phyloP scores from a whole-genome alignment of 495 filamentous ascomycete species.

The Penicillium roqueforti region DNA sequence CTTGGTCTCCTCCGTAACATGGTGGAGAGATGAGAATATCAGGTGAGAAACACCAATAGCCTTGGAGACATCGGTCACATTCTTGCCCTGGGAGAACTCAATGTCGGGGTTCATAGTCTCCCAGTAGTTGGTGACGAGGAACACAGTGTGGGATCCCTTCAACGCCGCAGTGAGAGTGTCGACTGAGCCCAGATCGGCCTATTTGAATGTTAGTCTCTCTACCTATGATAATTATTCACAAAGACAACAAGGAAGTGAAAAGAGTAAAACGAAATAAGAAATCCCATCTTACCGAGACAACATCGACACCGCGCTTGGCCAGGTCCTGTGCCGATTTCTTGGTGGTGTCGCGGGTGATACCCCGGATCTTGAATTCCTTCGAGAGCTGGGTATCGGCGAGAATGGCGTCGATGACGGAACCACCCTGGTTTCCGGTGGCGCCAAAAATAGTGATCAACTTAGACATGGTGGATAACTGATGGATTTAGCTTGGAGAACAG shows the following conservation, averaged over 20 bases:
- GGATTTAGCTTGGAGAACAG: background rate
- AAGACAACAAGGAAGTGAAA: background rate
- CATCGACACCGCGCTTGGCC: conserved; percentile 18
- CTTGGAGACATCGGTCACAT: conserved; percentile 48
- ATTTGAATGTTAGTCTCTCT: background rate
- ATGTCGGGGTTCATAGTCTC: conserved; percentile 13
- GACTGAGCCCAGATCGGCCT: conserved; percentile 50
- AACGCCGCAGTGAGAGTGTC: conserved; percentile 38
- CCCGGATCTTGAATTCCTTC: conserved; percentile 37
- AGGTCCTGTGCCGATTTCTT: conserved; percentile 24
- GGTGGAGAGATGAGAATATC: conserved; percentile 24
- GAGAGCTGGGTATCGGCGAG: conserved; percentile 24
- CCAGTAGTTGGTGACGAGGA: conserved; percentile 30
- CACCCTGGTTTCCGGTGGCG: conserved; percentile 40
- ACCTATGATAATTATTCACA: background rate
- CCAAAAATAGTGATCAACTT: conserved; percentile 47
- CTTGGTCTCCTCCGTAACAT: conserved; percentile 14
- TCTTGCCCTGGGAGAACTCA: conserved; percentile 51
- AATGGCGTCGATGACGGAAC: conserved; percentile 26
- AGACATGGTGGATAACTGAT: conserved; percentile 5
- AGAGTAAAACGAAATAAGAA: background rate
- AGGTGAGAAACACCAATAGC: conserved; percentile 21
- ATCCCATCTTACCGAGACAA: conserved; percentile 17
- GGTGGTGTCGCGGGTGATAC: conserved; percentile 27
- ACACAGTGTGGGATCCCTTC: conserved; percentile 34